Evolutionary conservation across 2,329 filamentous ascomycete genomes (phyloP), one percentile per base, ranked within the genome.

Genomic region (Paraphoma chrysanthemicola): DNA sequence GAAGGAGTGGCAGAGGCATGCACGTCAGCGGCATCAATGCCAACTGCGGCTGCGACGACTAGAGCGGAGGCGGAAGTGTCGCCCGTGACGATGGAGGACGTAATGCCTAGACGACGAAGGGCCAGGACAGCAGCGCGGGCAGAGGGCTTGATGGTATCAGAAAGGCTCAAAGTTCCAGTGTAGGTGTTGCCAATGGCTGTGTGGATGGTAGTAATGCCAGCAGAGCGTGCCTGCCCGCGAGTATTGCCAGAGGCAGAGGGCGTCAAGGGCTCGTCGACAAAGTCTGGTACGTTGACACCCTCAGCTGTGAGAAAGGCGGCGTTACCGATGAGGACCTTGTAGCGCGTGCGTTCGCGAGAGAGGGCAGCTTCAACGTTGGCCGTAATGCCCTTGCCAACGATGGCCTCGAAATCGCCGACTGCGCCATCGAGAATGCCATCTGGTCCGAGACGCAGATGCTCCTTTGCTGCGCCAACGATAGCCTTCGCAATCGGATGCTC

Each of bases 401-500:
- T 83, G 4, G 90, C 91, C 68, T 89, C 86, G 74, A 99, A 98
- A 33, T 96, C 90, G 52, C 91, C 92, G 39, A 96, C 85, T 63
- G 86, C 91, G 46, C 95, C 95, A 57, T 96, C 90, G 31, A 98
- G 84, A 16, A 88, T 85, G 7, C 86, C 89, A 55, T 96, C 92
- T 1, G 82, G 75, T 14, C 86, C 88, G 39, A 97, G 77, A 4
- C 87, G 88, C 8, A 97, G 86, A 72, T 94, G 87, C 1, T 85
- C 81, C 66, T 91, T 93, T 3, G 94, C 93, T 29, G 88, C 88
- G 1, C 80, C 78, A 6, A 96, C 81, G 49, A 98, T 91, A 12
- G 95, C 94, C 69, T 88, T 92, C n/a, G 93, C 95, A 54, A 98
- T 91, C 0, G 95, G 95, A 72, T 99, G 95, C 77, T 99, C 95